A percentile compares a stretch with the other conserved stretches of the same genome.
phyloP scores from a whole-genome alignment of 441 rosid species.

The Aleurites moluccanus region DNA sequence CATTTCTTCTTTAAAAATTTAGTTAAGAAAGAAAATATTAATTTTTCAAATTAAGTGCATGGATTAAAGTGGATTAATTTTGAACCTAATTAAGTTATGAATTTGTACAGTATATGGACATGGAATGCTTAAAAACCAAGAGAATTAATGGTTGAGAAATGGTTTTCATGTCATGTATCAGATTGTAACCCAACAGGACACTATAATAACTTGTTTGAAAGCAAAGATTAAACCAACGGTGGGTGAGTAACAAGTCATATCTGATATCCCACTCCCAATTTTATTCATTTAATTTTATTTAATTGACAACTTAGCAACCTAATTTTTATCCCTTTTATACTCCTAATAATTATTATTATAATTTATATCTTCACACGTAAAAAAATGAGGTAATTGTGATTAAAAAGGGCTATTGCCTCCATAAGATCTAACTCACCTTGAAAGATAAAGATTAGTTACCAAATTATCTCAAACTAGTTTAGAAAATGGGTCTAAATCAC shows the following conservation, averaged over 20 bases:
- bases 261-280: neutral
- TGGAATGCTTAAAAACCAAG: slow-evolving; percentile 46
- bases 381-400: neutral
- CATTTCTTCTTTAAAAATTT: too few relatives aligned
- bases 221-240: slow-evolving; percentile 53
- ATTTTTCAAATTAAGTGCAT: too few relatives aligned
- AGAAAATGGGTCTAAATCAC: neutral
- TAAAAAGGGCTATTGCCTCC: neutral
- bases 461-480: slow-evolving; percentile 8
- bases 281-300: neutral
- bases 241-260: slow-evolving; percentile 33
- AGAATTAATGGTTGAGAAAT: slow-evolving; percentile 52
- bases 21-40: too few relatives aligned
- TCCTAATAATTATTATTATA: neutral
- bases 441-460: slow-evolving; percentile 16
- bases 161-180: slow-evolving; percentile 47
- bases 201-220: slow-evolving; percentile 44
- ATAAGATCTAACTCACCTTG: neutral
- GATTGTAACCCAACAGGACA: slow-evolving; percentile 33
- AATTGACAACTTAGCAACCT: neutral
- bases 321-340: neutral
- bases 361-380: neutral
- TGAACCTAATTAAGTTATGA: neutral
- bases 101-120: neutral
- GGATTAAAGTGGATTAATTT: neutral